Evolutionary conservation across 495 filamentous ascomycete genomes (phyloP), one percentile per base, ranked within the genome.

Genomic region (Saxophila tyrrhenica): DNA sequence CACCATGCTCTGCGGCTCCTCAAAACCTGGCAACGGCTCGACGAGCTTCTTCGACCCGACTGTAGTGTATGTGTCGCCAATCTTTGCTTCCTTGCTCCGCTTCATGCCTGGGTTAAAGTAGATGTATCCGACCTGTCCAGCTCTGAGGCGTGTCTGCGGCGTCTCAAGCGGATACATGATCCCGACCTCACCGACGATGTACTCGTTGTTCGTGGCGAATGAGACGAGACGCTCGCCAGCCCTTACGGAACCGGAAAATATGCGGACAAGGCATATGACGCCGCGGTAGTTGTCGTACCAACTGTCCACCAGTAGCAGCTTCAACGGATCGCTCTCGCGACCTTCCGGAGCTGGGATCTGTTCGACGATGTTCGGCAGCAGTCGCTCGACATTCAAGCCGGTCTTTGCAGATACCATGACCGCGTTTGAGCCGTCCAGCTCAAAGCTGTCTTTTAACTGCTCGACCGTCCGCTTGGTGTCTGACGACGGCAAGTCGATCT

Each of bases 101-200:
- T 95, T 97, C 92, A 98, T 98, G 9, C 91, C 92, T 0, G 94
- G 92, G 64, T 95, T 97, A 74, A 98, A 97, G 68, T 84, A 86
- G 39, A 96, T 81, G 58, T 98, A 98, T 25, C 92, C 92, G 29
- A 98, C 87, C 66, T 98, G 92, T 0, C 92, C 92, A 0, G 92
- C 90, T 25, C 89, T 80, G 24, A 98, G 72, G 39, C 81, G 70
- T 1, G 75, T 79, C 67, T 94, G 89, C 0, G 89, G 76, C 2
- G 85, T 91, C 65, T 87, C 86, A n/a, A 83, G 75, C 0, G 94
- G 92, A 61, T 97, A 85, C 82, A 94, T 89, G 53, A 98, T 96
- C 9, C 92, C 92, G 1, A 98, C 94, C 70, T 97, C 91, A 5
- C 94, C 94, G 16, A 97, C 87, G 50, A 76, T 84, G 67, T 97